A percentile compares a stretch with the other conserved stretches of the same genome.
These are phyloP conservation scores for Hypomyces perniciosus DNA, from an alignment of 2,329 filamentous ascomycete genomes.

Conservation along the genomic window DNA sequence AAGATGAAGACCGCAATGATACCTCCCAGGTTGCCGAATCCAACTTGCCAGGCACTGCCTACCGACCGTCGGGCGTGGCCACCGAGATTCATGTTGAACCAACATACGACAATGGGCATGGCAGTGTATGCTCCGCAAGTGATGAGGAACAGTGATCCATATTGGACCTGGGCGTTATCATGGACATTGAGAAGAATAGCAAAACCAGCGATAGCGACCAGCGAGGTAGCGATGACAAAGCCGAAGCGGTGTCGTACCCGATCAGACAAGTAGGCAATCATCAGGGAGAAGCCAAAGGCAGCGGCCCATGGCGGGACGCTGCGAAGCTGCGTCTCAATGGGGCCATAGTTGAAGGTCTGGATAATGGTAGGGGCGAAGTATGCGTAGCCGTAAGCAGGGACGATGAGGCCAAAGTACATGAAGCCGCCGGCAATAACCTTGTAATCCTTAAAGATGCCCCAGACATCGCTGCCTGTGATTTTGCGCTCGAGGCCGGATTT, in stretches of 20 bases:
- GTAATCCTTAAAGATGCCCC: conserved; percentile 63
- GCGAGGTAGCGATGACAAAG: conserved; percentile 65
- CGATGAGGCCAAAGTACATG: conserved; percentile 77
- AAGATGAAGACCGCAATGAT: conserved; percentile 73
- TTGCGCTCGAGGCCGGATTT: conserved; percentile 55
- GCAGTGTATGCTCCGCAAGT: conserved; percentile 75
- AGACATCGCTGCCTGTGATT: conserved; percentile 53
- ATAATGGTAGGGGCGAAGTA: conserved; percentile 73
- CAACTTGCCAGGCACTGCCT: conserved; percentile 70
- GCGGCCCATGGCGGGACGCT: conserved; percentile 56
- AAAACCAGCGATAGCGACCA: conserved; percentile 67
- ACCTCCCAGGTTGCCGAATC: conserved; percentile 73
- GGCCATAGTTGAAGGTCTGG: conserved; percentile 55
- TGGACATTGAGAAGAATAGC: conserved; percentile 68
- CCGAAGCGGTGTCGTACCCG: conserved; percentile 64
- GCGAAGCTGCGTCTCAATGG: conserved; percentile 52
- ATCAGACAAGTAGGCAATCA: conserved; percentile 68
- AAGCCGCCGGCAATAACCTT: conserved; percentile 69
- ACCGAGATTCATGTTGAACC: conserved; percentile 75
- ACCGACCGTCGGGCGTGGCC: conserved; percentile 66
- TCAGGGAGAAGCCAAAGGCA: conserved; percentile 74
- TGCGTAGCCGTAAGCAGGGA: conserved; percentile 71
- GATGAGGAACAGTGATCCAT: conserved; percentile 75
- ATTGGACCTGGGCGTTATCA: conserved; percentile 60
- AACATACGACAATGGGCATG: conserved; percentile 84